A percentile compares a stretch with the other conserved stretches of the same genome.
Evolutionary conservation across 306 rosid species (phyloP).

Genomic region (Citrullus mucosospermus): DNA sequence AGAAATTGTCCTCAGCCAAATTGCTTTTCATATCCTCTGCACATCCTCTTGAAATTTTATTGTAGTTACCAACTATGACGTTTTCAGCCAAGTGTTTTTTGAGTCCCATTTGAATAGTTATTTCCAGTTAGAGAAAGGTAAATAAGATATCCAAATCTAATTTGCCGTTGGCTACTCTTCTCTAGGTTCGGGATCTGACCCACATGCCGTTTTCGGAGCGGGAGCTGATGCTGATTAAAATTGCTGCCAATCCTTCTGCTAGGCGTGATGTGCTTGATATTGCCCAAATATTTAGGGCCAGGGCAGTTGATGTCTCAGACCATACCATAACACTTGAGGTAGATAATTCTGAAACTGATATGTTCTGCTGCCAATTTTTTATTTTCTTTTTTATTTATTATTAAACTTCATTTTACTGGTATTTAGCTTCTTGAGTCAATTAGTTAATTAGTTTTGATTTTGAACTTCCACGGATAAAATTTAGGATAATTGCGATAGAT

Average conservation of each 20-base stretch:
- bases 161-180: conserved; percentile 5
- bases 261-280: conserved; percentile 51
- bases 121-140: background rate
- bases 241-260: conserved; percentile 38
- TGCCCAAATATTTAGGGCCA: conserved; percentile 45
- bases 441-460: background rate
- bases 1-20: background rate
- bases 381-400: background rate
- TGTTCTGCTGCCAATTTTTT: background rate
- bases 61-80: background rate
- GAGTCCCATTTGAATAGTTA: background rate
- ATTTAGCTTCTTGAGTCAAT: background rate
- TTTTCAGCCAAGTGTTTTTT: background rate
- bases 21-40: background rate
- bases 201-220: conserved; percentile 42
- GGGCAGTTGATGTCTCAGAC: conserved; percentile 49
- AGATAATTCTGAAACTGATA: background rate
- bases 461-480: background rate
- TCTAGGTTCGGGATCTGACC: conserved; percentile 35
- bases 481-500: no score
- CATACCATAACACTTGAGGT: conserved; percentile 50
- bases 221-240: conserved; percentile 45
- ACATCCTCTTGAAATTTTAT: background rate
- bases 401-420: background rate
- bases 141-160: background rate